Percentiles rank a stretch among this genome's conserved stretches.
Evolutionary conservation across 2,329 filamentous ascomycete genomes (phyloP).

Genomic region (Penicillium italicum): DNA sequence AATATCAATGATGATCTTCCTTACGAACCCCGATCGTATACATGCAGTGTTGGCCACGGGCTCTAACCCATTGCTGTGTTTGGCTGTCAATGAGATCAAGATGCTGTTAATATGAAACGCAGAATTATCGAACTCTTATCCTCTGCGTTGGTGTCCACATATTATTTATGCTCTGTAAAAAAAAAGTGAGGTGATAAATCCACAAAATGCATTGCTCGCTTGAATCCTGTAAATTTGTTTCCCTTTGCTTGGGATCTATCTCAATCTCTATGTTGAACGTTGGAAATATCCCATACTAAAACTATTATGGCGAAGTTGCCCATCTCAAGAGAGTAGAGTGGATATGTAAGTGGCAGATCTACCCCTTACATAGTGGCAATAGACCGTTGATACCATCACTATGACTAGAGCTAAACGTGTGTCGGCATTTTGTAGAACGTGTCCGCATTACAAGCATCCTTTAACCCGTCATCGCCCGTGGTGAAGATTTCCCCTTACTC

Average conservation of each 20-base stretch:
- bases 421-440: background rate
- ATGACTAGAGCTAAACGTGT: background rate
- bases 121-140: background rate
- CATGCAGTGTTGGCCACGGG: background rate
- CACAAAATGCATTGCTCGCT: background rate
- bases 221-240: background rate
- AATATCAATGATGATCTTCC: background rate
- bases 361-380: background rate
- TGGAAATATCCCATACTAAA: background rate
- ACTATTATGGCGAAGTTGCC: background rate
- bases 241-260: background rate
- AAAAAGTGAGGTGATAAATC: background rate
- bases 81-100: background rate
- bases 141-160: background rate
- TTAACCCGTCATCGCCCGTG: background rate
- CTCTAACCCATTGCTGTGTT: background rate
- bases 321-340: background rate
- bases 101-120: background rate
- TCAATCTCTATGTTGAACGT: background rate
- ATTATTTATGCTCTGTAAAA: background rate
- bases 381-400: background rate
- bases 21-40: background rate
- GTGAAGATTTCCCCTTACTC: background rate
- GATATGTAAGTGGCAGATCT: background rate
- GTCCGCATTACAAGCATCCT: background rate